Base-by-base conservation (phyloP, 495 filamentous ascomycete genomes). In the Coniosporium apollinis region DNA sequence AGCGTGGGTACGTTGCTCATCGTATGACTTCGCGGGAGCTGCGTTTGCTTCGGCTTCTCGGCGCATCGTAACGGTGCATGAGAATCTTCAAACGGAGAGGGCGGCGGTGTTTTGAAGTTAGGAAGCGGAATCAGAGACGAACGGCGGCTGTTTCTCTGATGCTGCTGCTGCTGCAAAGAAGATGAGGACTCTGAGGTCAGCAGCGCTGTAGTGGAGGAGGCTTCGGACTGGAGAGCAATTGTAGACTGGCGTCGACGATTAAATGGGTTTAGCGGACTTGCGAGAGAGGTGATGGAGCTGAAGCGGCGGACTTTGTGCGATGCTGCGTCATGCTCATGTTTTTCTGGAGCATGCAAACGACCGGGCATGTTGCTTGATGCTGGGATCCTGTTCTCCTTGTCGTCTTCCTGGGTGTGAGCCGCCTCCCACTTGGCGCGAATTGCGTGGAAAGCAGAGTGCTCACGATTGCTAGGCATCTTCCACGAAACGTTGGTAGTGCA, bases 1-100 rank as follows among this genome's bases (percentile, higher is more conserved):
- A 33, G 28, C 37, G 24, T n/a, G 7, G 45, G 45, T n/a, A 48
- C 25, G 38, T 48, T 48, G 38, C 42, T 48, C 24, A 48, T 45
- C 0, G 45, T 48, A 7, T 41, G 32, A 25, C 45, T 48, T 11
- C 45, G 25, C 22, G 45, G 45, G 35, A 48, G 30, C 37, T 39
- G 19, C 42, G 40, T 28, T 48, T 42, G 34, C 37, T 47, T 40
- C 33, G 26, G 16, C 41, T 25, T 21, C 28, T 15, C 10, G 41
- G 21, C 19, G 36, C 8, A 10, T 18, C 3, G 18, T 10, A 16
- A 22, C 18, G 13, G 13, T 25, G 34, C 18, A 28, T 18, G 43
- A 36, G 1, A 39, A 22, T n/a, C 30, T 31, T 5, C 35, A 36
- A n/a, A 37, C 40, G 8, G 40, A 26, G 21, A 36, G 14, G 20